phyloP scores from a whole-genome alignment of 148 eudicot species.

The Pouteria glomerata region DNA sequence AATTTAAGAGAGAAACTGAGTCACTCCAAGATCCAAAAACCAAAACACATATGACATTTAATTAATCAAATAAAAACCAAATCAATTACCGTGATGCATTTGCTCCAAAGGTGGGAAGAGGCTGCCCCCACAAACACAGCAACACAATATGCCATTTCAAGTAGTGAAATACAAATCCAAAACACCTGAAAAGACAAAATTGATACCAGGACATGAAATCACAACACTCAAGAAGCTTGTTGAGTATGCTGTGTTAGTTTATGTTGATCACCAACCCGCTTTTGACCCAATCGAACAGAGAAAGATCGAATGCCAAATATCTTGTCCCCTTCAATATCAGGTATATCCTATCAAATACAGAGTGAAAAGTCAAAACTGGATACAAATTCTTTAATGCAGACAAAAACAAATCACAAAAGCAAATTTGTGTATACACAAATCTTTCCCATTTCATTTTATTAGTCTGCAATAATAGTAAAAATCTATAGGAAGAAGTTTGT shows the following conservation, averaged over 20 bases:
- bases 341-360: conserved; percentile 68
- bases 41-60: neutral
- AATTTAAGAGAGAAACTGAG: neutral
- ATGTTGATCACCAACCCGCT: conserved; percentile 54
- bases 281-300: conserved; percentile 90
- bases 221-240: neutral
- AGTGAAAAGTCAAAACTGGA: neutral
- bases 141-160: conserved; percentile 89
- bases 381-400: neutral
- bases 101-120: conserved; percentile 81
- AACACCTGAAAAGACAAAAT: conserved; percentile 59
- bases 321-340: conserved; percentile 95
- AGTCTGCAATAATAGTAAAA: neutral
- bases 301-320: conserved; percentile 86
- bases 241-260: neutral
- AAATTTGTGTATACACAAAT: neutral
- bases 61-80: neutral
- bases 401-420: neutral
- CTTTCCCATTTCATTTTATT: neutral
- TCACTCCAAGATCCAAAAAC: neutral
- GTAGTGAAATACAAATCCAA: conserved; percentile 86
- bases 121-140: conserved; percentile 78
- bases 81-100: conserved; percentile 57
- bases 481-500: neutral
- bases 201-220: neutral